These are phyloP conservation scores for Apophysomyces ossiformis DNA, from an alignment of 371 early-diverging fungal genomes.

Conservation along the genomic window DNA sequence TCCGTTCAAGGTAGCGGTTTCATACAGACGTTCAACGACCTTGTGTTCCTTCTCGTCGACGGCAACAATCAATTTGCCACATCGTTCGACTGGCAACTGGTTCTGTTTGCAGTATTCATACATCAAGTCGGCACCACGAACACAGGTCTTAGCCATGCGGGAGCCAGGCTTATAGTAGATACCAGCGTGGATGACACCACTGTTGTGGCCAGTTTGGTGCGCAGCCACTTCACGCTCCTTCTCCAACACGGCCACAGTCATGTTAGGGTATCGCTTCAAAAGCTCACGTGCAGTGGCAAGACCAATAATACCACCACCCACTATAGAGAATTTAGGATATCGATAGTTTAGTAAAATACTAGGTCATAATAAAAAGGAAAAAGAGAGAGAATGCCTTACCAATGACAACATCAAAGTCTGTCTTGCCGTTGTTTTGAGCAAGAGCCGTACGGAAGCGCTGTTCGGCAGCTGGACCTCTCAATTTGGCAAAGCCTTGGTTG, in stretches of 20 bases:
- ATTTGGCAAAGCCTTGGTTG: constrained; percentile 47
- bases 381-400: constrained; percentile 28
- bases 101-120: constrained; percentile 57
- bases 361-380: neutral
- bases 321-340: constrained; percentile 1
- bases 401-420: constrained; percentile 54
- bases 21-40: constrained; percentile 43
- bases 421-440: constrained; percentile 47
- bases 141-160: constrained; percentile 54
- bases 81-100: constrained; percentile 51
- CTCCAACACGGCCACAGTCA: constrained; percentile 54
- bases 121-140: constrained; percentile 54
- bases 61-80: constrained; percentile 57
- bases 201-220: constrained; percentile 57
- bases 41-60: constrained; percentile 51
- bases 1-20: constrained; percentile 48
- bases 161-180: constrained; percentile 57
- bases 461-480: constrained; percentile 51
- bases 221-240: constrained; percentile 57
- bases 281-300: constrained; percentile 57
- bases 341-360: neutral
- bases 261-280: constrained; percentile 48
- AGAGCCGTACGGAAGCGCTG: constrained; percentile 48
- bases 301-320: constrained; percentile 39
- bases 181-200: constrained; percentile 58